Conservation (phyloP, 257 asterid species). For the Jacaranda copaia region DNA sequence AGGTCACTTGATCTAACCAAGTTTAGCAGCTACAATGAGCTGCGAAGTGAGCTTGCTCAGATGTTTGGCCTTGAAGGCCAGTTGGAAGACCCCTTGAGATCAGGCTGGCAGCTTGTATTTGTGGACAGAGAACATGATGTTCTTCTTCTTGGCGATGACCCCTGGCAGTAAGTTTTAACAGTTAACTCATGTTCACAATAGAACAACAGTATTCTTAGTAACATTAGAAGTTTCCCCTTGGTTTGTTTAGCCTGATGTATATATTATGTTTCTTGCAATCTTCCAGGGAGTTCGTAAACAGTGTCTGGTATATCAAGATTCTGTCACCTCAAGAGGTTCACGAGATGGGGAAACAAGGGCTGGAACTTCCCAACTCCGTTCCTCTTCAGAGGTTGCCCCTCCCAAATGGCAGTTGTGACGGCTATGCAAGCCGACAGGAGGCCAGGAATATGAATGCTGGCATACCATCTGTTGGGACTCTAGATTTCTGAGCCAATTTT, state of each 20-base stretch:
- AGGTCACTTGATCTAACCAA: constrained; percentile 79
- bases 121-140: constrained; percentile 96
- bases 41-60: constrained; percentile 74
- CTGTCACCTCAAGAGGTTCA: constrained; percentile 87
- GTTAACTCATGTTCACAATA: background rate
- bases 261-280: background rate
- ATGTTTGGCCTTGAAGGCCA: constrained; percentile 89
- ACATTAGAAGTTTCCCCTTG: too few species aligned
- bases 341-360: constrained; percentile 74
- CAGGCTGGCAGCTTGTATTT: constrained; percentile 99
- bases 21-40: constrained; percentile 82
- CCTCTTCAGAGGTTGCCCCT: constrained; percentile 53
- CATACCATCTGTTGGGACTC: constrained; percentile 66
- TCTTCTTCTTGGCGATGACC: constrained; percentile 94
- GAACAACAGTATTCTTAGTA: background rate
- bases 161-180: constrained; percentile 71
- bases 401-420: constrained; percentile 54
- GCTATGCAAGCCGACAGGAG: constrained; percentile 51
- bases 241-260: background rate
- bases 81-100: constrained; percentile 89
- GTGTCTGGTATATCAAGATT: constrained; percentile 79
- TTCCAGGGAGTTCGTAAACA: constrained; percentile 78
- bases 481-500: constrained; percentile 53
- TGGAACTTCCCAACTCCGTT: constrained; percentile 61
- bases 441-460: constrained; percentile 58